Evolutionary conservation across 305 asterid species (phyloP).

Genomic region (Rubia peregrina): DNA sequence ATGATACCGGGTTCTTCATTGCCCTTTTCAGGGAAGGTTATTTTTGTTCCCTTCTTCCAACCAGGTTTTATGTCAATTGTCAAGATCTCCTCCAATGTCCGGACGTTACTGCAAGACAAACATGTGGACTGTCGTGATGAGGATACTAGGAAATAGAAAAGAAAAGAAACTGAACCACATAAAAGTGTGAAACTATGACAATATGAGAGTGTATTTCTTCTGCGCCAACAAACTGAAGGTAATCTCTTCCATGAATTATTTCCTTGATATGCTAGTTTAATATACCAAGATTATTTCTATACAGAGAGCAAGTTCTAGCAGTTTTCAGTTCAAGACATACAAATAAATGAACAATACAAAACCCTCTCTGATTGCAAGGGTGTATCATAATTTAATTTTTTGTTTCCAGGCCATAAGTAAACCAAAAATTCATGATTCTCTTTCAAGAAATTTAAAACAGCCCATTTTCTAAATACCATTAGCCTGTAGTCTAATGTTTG

Average conservation of each 20-base stretch:
- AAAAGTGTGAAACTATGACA: constrained; percentile 4
- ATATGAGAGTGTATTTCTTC: background rate
- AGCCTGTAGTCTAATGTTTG: background rate
- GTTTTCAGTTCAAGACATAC: background rate
- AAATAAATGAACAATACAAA: background rate
- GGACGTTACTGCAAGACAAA: constrained; percentile 43
- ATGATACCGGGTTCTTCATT: constrained; percentile 81
- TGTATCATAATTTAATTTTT: background rate
- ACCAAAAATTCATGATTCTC: background rate
- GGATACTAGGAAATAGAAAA: constrained; percentile 4
- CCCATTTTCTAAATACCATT: background rate
- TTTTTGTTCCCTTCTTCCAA: constrained; percentile 94
- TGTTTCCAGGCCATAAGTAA: background rate
- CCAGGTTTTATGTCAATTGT: constrained; percentile 82
- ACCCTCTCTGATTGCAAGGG: background rate
- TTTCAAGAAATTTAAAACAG: background rate
- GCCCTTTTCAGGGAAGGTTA: constrained; percentile 88
- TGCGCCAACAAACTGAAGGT: background rate
- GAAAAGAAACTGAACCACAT: background rate
- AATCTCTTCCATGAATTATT: background rate
- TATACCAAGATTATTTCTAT: background rate
- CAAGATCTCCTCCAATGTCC: constrained; percentile 61
- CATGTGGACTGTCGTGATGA: constrained; percentile 17
- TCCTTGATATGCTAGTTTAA: background rate
- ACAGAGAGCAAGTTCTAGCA: background rate